Evolutionary conservation across 805 yeast genomes (phyloP), one percentile per base, ranked within the genome.

Genomic region (Ogataea nakhonphanomensis): DNA sequence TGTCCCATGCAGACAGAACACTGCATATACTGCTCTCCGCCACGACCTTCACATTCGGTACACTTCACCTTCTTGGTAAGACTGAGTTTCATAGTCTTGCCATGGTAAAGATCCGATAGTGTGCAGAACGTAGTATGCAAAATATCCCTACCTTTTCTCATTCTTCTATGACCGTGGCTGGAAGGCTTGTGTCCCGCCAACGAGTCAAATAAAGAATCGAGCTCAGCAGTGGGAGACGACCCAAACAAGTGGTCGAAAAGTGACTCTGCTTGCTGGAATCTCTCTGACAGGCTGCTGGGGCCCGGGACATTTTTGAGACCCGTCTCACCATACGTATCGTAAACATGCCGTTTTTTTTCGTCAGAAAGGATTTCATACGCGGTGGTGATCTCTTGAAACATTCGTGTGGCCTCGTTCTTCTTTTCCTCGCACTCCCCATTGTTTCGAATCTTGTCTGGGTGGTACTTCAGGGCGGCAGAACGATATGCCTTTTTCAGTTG

Each of bases 311-410:
- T 17, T 21, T 10, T 25, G 11, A 44, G 33, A 4, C 44, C 96
- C 40, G 90, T 97, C 43, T 91, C 61, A 28, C 99, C 99, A 58
- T 82, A 90, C 48, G 81, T 80, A 58, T 93, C 99, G 58, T 93
- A 93, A 1, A 87, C 70, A 49, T 81, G 81, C 58, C 96, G 77
- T 66, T 90, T 93, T 41, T 86, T 84, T 23, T 74, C 72, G 61
- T 86, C 85, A 41, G 86, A 78, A 50, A 91, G 70, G 45, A 91
- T 87, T 58, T 91, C 97, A 62, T 85, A 93, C 2, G 98, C 99
- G 62, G 89, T 96, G 15, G 96, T 84, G 35, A 91, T 86, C 55
- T 91, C 95, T 65, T 93, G 93, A 70, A 93, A 93, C 65, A 90
- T 88, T 59, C 90, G 96, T n/a, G 95, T 88, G 62, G 89, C 85